Percentiles rank a stretch among this genome's conserved stretches.
Conservation (phyloP, 352 stramenopile genomes). For the Phytophthora quininea region DNA sequence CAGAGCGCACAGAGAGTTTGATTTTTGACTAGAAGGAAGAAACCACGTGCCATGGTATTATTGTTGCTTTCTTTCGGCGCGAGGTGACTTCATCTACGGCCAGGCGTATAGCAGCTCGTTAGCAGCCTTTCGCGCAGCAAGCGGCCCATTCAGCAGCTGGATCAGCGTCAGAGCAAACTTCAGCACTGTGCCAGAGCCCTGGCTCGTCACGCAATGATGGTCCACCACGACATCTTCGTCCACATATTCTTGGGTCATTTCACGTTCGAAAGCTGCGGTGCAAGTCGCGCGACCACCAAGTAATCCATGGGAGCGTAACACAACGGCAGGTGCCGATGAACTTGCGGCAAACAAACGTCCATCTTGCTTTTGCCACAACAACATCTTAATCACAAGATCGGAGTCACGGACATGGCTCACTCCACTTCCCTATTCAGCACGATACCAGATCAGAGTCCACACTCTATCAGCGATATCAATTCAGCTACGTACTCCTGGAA, state of each 20-base stretch:
- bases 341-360: constrained; percentile 59
- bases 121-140: constrained; percentile 45
- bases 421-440: constrained; percentile 43
- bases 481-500: constrained; percentile 57
- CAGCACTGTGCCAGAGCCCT: constrained; percentile 55
- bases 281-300: constrained; percentile 57
- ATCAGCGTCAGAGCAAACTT: constrained; percentile 62
- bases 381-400: constrained; percentile 66
- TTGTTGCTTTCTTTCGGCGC: background rate
- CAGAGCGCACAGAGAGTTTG: constrained; percentile 25
- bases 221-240: constrained; percentile 66
- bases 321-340: constrained; percentile 49
- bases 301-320: constrained; percentile 54
- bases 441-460: background rate
- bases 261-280: constrained; percentile 39
- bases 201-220: constrained; percentile 63
- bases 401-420: constrained; percentile 54
- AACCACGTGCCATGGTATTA: background rate
- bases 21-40: background rate
- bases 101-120: constrained; percentile 43
- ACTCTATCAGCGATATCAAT: background rate
- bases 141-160: constrained; percentile 53
- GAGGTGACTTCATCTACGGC: constrained; percentile 15
- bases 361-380: constrained; percentile 57
- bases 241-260: constrained; percentile 55